Base-by-base conservation (phyloP, 2,329 filamentous ascomycete species). In the Thielaviopsis euricoi region DNA sequence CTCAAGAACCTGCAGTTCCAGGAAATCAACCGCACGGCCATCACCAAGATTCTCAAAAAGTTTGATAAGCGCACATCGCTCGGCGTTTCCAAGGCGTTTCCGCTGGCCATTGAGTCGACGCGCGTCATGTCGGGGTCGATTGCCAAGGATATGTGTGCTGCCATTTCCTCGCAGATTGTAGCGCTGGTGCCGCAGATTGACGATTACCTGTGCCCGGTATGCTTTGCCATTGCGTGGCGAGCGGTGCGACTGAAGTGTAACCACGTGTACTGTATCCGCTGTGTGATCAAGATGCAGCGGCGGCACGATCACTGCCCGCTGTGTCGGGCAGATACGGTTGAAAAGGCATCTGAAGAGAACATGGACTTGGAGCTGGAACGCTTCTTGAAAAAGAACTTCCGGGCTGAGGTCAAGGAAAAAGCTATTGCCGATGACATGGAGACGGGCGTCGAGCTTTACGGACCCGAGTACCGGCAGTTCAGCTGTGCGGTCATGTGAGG, bases 21-120 rank as follows among this genome's bases (percentile, higher is more conserved):
- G 65, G 88, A 93, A 66, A 82, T 94, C 62, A 94, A 95, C 65
- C 80, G 81, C 62, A 78, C 78, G 29, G 89, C 89, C 0, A 81
- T 93, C 64, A 74, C 74, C 37, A 95, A 95, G 69, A 95, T 95
- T 55, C 71, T 95, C 56, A 95, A 95, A 69, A 95, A 91, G 71
- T 95, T 95, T 67, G 87, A 93, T 70, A 95, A 95, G 70, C 80
- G 82, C 60, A 95, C 89, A 1, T 81, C 85, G 0, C 74, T 94
- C 21, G 82, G 84, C 25, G 82, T 85, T 1, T 81, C 81, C 46
- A 73, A 78, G 40, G 76, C 75, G 0, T 86, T 88, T 62, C 80
- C 82, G 0, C 71, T 74, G 9, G 72, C 75, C 23, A 75, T 87
- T 56, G 72, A 76, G 56, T 77, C 81, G 2, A 76, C 80, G 22